These are phyloP conservation scores for Bodo saltans DNA, from an alignment of 78 protist species.

Conservation along the genomic window DNA sequence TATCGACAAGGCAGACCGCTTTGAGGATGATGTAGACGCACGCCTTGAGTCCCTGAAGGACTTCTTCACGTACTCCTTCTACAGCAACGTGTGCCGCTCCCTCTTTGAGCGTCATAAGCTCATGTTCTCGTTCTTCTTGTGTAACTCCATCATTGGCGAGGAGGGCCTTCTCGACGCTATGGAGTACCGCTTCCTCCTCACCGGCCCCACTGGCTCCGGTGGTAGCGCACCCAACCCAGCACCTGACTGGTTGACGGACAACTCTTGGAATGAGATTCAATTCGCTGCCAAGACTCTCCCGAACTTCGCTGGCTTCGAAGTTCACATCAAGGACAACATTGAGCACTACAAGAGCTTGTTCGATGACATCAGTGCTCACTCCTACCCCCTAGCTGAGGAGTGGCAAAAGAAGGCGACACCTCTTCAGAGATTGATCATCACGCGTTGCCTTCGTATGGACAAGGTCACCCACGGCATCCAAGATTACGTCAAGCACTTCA, in stretches of 20 bases:
- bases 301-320: constrained; percentile 28
- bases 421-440: constrained; percentile 42
- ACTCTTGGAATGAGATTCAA: constrained; percentile 46
- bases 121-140: constrained; percentile 63
- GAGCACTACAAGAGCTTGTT: constrained; percentile 26
- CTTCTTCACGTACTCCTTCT: constrained; percentile 61
- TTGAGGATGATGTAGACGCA: constrained; percentile 34
- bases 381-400: constrained; percentile 28
- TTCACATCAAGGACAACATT: background rate
- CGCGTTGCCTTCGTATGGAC: constrained; percentile 62
- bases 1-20: constrained; percentile 46
- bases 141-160: constrained; percentile 39
- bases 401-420: background rate
- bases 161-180: background rate
- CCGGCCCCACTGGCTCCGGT: constrained; percentile 42
- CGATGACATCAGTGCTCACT: constrained; percentile 42
- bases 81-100: constrained; percentile 77
- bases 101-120: constrained; percentile 79
- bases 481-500: constrained; percentile 20
- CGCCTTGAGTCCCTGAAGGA: constrained; percentile 43
- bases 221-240: constrained; percentile 30
- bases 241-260: constrained; percentile 52
- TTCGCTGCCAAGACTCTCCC: background rate
- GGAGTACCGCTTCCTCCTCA: constrained; percentile 54
- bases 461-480: constrained; percentile 54